phyloP scores from a whole-genome alignment of 176 grass and related monocot species.

The Oryza glumipatula region DNA sequence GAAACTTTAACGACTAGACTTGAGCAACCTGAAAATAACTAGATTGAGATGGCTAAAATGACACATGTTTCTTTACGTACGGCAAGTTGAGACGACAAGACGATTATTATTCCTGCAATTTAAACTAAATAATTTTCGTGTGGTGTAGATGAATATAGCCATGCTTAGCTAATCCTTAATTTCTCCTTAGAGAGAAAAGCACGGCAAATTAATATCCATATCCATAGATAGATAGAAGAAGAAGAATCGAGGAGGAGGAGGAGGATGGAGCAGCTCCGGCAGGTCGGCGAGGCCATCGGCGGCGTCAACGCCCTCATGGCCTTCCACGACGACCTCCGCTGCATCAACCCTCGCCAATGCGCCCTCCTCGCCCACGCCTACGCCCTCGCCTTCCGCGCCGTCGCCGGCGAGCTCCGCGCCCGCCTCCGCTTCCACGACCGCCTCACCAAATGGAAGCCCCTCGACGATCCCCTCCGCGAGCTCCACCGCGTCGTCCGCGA shows the following conservation, averaged over 20 bases:
- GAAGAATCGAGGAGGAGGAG: slow-evolving; percentile 35
- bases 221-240: neutral
- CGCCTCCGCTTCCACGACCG: slow-evolving; percentile 69
- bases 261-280: slow-evolving; percentile 85
- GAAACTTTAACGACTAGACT: too few species aligned
- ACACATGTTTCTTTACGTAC: too few species aligned
- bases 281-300: slow-evolving; percentile 78
- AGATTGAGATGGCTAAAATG: too few species aligned
- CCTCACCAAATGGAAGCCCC: slow-evolving; percentile 68
- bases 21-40: too few species aligned
- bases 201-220: neutral
- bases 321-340: slow-evolving; percentile 72
- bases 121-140: too few species aligned
- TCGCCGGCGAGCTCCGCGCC: slow-evolving; percentile 55
- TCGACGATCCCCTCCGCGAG: slow-evolving; percentile 71
- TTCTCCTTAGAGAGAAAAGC: neutral
- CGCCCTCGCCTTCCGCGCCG: slow-evolving; percentile 61
- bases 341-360: slow-evolving; percentile 83
- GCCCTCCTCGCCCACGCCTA: slow-evolving; percentile 68
- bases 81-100: too few species aligned
- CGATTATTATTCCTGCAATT: too few species aligned
- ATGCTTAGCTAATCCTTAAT: neutral
- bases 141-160: too few species aligned
- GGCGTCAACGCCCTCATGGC: slow-evolving; percentile 71
- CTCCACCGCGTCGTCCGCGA: slow-evolving; percentile 77